Conservation (phyloP, 2,329 filamentous ascomycete species). For the Xylaria arbuscula region DNA sequence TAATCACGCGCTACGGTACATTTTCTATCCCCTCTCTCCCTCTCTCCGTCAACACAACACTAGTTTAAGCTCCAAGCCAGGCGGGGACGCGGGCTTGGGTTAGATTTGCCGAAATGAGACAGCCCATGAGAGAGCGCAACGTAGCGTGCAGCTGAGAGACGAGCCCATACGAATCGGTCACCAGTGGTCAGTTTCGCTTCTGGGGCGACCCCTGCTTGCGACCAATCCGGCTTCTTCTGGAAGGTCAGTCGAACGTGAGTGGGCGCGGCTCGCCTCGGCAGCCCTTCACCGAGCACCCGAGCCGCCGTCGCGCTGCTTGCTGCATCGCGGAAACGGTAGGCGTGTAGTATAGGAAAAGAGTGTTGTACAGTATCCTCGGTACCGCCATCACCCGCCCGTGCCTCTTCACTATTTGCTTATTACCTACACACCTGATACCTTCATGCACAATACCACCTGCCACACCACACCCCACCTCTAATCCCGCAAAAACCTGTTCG, state of each 20-base stretch:
- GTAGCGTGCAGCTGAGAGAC: constrained; percentile 40
- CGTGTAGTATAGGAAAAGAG: neutral
- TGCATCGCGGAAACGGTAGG: constrained; percentile 28
- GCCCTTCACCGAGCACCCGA: constrained; percentile 40
- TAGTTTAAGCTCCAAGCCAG: constrained; percentile 23
- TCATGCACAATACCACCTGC: constrained; percentile 21
- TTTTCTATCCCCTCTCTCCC: constrained; percentile 4
- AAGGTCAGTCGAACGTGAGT: constrained; percentile 40
- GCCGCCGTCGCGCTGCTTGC: constrained; percentile 34
- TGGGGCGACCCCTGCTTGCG: constrained; percentile 33
- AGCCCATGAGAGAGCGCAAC: constrained; percentile 40
- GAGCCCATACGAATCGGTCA: constrained; percentile 32
- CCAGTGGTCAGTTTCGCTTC: constrained; percentile 33
- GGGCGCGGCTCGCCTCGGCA: constrained; percentile 36
- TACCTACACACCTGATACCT: constrained; percentile 26
- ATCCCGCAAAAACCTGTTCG: constrained; percentile 31
- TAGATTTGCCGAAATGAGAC: constrained; percentile 40
- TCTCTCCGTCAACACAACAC: neutral
- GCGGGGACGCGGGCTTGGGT: constrained; percentile 35
- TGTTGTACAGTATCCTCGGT: constrained; percentile 9
- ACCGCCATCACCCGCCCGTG: constrained; percentile 1
- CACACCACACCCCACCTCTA: constrained; percentile 3
- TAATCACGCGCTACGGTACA: constrained; percentile 8
- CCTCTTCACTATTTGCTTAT: neutral
- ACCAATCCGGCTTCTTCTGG: constrained; percentile 40